phyloP scores from a whole-genome alignment of 352 stramenopile species.

The Globisporangium takayamanum region DNA sequence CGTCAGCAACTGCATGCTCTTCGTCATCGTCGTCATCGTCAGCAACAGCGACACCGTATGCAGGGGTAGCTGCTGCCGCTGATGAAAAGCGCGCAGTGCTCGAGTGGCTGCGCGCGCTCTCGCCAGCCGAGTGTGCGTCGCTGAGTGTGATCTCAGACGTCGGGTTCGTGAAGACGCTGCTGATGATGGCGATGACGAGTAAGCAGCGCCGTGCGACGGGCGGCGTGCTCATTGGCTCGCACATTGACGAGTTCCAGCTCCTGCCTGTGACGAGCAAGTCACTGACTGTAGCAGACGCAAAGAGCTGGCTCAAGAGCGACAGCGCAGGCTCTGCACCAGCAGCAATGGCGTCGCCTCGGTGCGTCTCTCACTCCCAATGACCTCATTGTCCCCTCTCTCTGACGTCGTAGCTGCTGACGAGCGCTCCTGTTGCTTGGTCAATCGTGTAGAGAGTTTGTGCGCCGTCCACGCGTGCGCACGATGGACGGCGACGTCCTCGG shows the following conservation, averaged over 20 bases:
- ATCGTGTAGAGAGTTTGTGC: constrained; percentile 42
- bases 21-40: background rate
- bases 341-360: background rate
- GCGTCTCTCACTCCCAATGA: background rate
- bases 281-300: constrained; percentile 4
- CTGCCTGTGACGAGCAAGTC: constrained; percentile 5
- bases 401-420: background rate
- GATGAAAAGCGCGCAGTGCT: constrained; percentile 32
- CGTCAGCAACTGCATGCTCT: background rate
- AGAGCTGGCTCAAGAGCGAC: constrained; percentile 9
- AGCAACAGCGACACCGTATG: background rate
- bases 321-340: background rate
- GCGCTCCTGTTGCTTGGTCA: background rate
- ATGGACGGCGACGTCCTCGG: constrained; percentile 47
- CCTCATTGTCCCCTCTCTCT: background rate
- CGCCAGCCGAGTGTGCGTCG: constrained; percentile 40
- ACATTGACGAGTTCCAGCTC: constrained; percentile 13
- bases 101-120: constrained; percentile 42
- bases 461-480: constrained; percentile 34
- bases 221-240: constrained; percentile 5
- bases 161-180: constrained; percentile 72
- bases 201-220: constrained; percentile 1
- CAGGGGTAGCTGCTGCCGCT: background rate
- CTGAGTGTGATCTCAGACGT: constrained; percentile 57
- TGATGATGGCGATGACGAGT: constrained; percentile 52